These are phyloP conservation scores for Rhizopogon vinicolor DNA, from an alignment of 768 basidiomycete genomes.

Conservation along the genomic window DNA sequence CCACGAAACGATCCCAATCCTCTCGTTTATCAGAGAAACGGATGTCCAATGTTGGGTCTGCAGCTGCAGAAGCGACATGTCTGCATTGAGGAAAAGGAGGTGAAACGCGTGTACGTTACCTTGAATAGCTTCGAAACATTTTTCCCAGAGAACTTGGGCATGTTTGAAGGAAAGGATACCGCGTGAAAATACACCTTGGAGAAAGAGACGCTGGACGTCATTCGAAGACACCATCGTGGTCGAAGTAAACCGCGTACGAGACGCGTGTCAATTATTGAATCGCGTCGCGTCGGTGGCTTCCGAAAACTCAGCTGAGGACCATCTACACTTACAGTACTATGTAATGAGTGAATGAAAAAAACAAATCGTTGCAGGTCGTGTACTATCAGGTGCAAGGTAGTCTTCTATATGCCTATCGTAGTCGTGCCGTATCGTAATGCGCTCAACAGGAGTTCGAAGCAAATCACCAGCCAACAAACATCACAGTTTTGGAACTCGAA, in stretches of 20 bases:
- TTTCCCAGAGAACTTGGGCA: conserved; percentile 61
- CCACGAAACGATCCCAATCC: conserved; percentile 59
- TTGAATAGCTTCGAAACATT: conserved; percentile 63
- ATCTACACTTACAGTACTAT: not conserved
- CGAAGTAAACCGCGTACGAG: conserved; percentile 3
- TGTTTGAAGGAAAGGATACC: conserved; percentile 61
- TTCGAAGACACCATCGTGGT: conserved; percentile 40
- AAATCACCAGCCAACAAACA: not conserved
- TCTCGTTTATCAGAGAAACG: conserved; percentile 34
- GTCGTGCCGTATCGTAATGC: not conserved
- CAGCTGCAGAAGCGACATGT: conserved; percentile 34
- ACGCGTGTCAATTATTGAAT: conserved; percentile 15
- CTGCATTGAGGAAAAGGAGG: not conserved
- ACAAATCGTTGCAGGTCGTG: not conserved
- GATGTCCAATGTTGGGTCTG: conserved; percentile 47
- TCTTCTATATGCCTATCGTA: not conserved
- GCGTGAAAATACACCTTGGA: conserved; percentile 75
- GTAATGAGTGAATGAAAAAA: not conserved
- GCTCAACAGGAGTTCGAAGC: not conserved
- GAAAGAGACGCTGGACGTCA: conserved; percentile 73
- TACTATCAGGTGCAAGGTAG: not conserved
- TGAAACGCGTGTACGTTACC: conserved; percentile 33
- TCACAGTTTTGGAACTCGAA: conserved; percentile 78
- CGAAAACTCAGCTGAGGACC: not conserved
- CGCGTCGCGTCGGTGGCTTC: conserved; percentile 15